Conservation (phyloP, 176 grass and related monocot species). For the Hordeum vulgare region MorexV3_pseudomolecules_assembly NC_058519.1:45621301-45621800, state of each 20-base stretch:
- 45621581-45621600: neutral
- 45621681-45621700: conserved; percentile 41
- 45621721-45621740: conserved; percentile 43
- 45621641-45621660: conserved; percentile 36
- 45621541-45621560: conserved; percentile 38
- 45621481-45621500: conserved; percentile 45
- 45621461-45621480: conserved; percentile 52
- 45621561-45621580: conserved; percentile 48
- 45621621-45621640: conserved; percentile 56
- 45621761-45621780: neutral
- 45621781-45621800: neutral
- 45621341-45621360: no score
- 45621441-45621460: conserved; percentile 66
- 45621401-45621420: conserved; percentile 50
- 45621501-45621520: conserved; percentile 23
- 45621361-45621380: conserved; percentile 21
- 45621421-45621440: conserved; percentile 65
- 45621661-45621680: conserved; percentile 3
- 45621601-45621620: conserved; percentile 61
- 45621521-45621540: conserved; percentile 11
- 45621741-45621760: neutral
- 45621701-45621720: conserved; percentile 28
- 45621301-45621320: no score
- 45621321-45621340: neutral
- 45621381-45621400: conserved; percentile 48